Conservation (phyloP, 306 rosid genomes). For the Malus sylvestris region DNA sequence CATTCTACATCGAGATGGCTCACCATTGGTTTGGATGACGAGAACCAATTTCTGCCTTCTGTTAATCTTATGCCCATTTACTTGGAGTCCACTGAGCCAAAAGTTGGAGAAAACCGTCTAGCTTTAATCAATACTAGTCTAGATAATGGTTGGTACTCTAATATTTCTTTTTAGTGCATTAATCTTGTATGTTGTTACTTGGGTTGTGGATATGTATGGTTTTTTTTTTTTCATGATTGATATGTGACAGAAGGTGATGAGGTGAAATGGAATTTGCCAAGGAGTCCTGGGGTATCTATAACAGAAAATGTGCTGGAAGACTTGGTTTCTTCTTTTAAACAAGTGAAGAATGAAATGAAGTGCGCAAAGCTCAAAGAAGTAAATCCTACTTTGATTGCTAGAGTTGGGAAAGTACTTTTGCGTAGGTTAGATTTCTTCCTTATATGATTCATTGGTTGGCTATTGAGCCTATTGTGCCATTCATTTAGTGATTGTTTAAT, state of each 20-base stretch:
- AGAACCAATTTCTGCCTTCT: conserved; percentile 13
- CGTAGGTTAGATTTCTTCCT: conserved; percentile 21
- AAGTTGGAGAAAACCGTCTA: conserved; percentile 17
- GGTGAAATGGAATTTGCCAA: background rate
- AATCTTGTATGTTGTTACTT: background rate
- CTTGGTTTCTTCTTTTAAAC: conserved; percentile 21
- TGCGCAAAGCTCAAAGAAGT: background rate
- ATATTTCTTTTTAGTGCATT: background rate
- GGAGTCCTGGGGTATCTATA: conserved; percentile 22
- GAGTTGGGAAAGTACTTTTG: conserved; percentile 42
- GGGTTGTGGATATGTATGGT: background rate
- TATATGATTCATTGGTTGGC: background rate
- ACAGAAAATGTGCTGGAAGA: conserved; percentile 25
- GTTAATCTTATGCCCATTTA: conserved; percentile 24
- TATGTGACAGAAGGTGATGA: conserved; percentile 2
- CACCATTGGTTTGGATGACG: conserved; percentile 23
- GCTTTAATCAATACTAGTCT: conserved; percentile 12
- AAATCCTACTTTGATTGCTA: conserved; percentile 27
- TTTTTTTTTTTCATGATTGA: background rate
- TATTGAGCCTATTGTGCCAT: background rate
- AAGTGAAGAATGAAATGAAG: conserved; percentile 16
- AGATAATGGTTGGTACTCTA: conserved; percentile 15
- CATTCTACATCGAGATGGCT: conserved; percentile 20
- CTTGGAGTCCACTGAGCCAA: background rate
- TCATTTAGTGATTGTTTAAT: background rate